phyloP scores from a whole-genome alignment of 768 basidiomycete genomes.

The Mrakia gelida region DNA sequence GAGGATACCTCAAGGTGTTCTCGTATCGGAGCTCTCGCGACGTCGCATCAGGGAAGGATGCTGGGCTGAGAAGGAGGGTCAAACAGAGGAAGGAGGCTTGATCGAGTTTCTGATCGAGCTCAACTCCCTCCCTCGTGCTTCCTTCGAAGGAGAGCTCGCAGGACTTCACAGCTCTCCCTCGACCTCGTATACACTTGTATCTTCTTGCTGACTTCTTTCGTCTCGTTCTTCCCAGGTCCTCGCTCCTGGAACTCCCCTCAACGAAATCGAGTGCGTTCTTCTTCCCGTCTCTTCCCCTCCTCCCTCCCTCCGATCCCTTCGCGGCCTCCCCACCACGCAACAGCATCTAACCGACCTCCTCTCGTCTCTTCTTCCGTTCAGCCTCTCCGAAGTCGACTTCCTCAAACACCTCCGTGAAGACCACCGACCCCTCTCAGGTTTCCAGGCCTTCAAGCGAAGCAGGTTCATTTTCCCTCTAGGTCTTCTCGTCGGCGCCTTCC shows the following conservation, averaged over 20 bases:
- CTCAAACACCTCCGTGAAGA: not conserved
- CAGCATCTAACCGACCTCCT: not conserved
- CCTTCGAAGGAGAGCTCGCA: too few species aligned
- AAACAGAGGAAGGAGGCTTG: not conserved
- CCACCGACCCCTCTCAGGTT: not conserved
- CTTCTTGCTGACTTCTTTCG: not conserved
- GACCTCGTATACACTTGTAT: not conserved
- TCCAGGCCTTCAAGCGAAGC: not conserved
- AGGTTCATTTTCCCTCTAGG: constrained; percentile 22
- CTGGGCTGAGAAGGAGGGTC: not conserved
- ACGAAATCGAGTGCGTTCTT: constrained; percentile 23
- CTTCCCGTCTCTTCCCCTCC: not conserved
- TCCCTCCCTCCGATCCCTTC: not conserved
- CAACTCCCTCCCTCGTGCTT: not conserved
- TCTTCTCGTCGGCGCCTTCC: constrained; percentile 14
- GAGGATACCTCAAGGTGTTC: too few species aligned
- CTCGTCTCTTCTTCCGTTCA: not conserved
- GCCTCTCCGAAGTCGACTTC: constrained; percentile 13
- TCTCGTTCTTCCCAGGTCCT: not conserved
- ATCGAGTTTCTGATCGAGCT: not conserved
- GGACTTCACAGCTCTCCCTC: not conserved
- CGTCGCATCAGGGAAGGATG: too few species aligned
- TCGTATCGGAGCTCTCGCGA: too few species aligned
- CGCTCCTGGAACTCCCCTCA: constrained; percentile 16
- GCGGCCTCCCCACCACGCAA: not conserved